A percentile compares a stretch with the other conserved stretches of the same genome.
phyloP scores from a whole-genome alignment of 1,284 basidiomycete genomes.

The Austroboletus niveus region DNA sequence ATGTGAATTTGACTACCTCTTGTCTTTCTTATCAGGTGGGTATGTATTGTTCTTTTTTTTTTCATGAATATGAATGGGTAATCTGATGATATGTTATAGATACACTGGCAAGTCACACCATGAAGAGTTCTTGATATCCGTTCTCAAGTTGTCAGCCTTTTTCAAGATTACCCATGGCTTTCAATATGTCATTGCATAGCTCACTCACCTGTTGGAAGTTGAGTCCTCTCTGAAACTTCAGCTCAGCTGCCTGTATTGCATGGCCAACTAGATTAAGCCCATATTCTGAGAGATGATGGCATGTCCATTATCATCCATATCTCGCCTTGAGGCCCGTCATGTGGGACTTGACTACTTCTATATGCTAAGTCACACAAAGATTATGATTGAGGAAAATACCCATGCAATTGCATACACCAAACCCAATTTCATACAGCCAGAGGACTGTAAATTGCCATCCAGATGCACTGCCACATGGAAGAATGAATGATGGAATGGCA shows the following conservation, averaged over 20 bases:
- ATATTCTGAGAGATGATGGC: constrained; percentile 5
- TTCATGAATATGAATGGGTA: background rate
- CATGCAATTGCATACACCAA: constrained; percentile 3
- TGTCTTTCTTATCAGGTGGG: constrained; percentile 7
- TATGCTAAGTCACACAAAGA: background rate
- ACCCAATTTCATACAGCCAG: background rate
- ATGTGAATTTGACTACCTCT: constrained; percentile 10
- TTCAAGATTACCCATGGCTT: constrained; percentile 5
- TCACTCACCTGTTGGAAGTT: background rate
- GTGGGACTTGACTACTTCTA: constrained; percentile 6
- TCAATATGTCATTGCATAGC: constrained; percentile 2
- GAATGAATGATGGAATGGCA: background rate
- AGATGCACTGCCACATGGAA: background rate
- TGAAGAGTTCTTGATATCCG: background rate
- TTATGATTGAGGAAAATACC: background rate
- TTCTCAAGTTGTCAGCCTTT: constrained; percentile 6
- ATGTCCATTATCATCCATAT: constrained; percentile 1
- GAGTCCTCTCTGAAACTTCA: constrained; percentile 2
- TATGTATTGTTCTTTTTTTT: background rate
- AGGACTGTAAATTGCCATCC: background rate
- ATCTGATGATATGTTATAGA: background rate
- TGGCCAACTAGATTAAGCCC: constrained; percentile 8
- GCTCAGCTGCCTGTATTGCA: constrained; percentile 2
- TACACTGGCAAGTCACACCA: background rate
- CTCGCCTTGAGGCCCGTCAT: background rate